Base-by-base conservation (phyloP, 495 filamentous ascomycete species). In the Bathelium albidoporum region DNA sequence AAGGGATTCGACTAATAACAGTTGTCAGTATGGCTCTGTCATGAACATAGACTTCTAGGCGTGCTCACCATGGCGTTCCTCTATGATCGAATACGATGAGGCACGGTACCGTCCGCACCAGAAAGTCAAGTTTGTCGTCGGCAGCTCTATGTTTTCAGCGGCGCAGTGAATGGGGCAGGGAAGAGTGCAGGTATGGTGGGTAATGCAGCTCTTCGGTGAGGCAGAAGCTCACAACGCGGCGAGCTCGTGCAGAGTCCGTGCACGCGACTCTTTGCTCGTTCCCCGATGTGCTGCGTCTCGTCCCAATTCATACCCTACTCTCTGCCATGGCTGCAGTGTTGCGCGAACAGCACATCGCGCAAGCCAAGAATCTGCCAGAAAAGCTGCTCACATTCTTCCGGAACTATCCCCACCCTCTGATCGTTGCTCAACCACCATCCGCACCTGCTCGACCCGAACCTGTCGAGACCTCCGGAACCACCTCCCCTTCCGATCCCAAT, bases 1-100 rank as follows among this genome's bases (percentile, higher is more conserved):
- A 94, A 94, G 63, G 90, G 67, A 16, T 55, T 29, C 2, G 49
- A 55, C 49, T 55, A 29, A 2, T 26, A 9, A 9, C 11, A 26
- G 36, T 18, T 60, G 43, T 67, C 52, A 62, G 60, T 22, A 44
- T 62, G n/a, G 9, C 29, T 62, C 39, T 24, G 53, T 59, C n/a
- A n/a, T 26, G 29, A 59, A 32, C 32, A 11, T 14, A 2, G 4
- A 29, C 4, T 18, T 12, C 5, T 9, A 43, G 31, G 31, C n/a
- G 2, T 16, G 31, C 58, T 32, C 36, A 61, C 65, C 60, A 52
- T 53, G 26, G 49, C 59, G 24, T 29, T 29, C 22, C 29, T 49
- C n/a, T 49, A 49, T 16, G 24, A 2, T 55, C 9, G 20, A n/a
- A 55, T 55, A 24, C 49, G 24, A 5, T 24, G 1, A 24, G 16